phyloP scores from a whole-genome alignment of 495 filamentous ascomycete species.

The Penicillium psychrofluorescens region DNA sequence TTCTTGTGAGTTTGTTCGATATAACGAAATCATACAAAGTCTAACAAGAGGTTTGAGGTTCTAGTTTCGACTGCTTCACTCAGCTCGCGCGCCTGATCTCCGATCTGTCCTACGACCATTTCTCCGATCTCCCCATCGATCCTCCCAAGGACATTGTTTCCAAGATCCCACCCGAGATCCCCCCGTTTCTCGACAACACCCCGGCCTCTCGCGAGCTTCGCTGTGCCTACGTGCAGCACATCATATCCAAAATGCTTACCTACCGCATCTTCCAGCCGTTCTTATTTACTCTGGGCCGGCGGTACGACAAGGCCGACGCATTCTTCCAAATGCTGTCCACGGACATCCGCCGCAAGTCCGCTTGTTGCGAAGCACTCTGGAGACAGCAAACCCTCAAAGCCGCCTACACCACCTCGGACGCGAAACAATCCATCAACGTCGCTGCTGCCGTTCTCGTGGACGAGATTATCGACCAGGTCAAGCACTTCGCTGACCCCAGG shows the following conservation, averaged over 20 bases:
- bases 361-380: slow-evolving; percentile 57
- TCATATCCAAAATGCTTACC: slow-evolving; percentile 51
- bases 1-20: slow-evolving; percentile 53
- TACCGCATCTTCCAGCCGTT: slow-evolving; percentile 60
- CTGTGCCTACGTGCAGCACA: slow-evolving; percentile 53
- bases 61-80: slow-evolving; percentile 52
- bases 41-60: slow-evolving; percentile 3
- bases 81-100: slow-evolving; percentile 51
- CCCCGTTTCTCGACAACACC: slow-evolving; percentile 48
- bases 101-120: slow-evolving; percentile 50
- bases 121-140: slow-evolving; percentile 49
- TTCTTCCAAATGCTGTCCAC: slow-evolving; percentile 56
- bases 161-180: slow-evolving; percentile 47
- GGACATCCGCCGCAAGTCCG: slow-evolving; percentile 55
- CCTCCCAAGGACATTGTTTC: slow-evolving; percentile 45
- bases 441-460: slow-evolving; percentile 54
- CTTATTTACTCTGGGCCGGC: slow-evolving; percentile 53
- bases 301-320: slow-evolving; percentile 55
- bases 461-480: slow-evolving; percentile 52
- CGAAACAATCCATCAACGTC: slow-evolving; percentile 55
- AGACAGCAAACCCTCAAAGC: slow-evolving; percentile 57
- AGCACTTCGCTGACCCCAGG: slow-evolving; percentile 49
- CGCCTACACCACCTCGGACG: slow-evolving; percentile 54
- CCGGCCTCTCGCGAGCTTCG: slow-evolving; percentile 47
- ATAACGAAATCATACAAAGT: slow-evolving; percentile 15